These are phyloP conservation scores for Blastobotrys peoriensis DNA, from an alignment of 805 yeast genomes.

Conservation along the genomic window DNA sequence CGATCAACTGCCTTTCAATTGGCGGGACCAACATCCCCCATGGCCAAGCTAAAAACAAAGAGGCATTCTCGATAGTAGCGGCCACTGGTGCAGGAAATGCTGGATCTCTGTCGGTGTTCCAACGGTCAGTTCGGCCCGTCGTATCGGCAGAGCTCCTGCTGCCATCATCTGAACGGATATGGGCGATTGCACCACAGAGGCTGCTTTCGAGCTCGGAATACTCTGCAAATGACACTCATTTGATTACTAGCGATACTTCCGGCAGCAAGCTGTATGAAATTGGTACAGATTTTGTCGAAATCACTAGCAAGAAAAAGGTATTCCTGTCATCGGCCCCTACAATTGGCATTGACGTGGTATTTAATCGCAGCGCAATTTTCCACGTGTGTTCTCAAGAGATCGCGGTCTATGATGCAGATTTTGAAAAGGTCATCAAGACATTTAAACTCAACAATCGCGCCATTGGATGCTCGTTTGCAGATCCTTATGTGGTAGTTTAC, in stretches of 20 bases:
- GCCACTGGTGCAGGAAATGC: constrained; percentile 58
- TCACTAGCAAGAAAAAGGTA: constrained; percentile 43
- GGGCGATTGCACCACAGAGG: constrained; percentile 48
- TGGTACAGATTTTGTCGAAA: constrained; percentile 44
- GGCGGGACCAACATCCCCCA: constrained; percentile 53
- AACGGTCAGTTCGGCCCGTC: constrained; percentile 62
- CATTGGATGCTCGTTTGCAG: constrained; percentile 23
- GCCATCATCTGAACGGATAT: constrained; percentile 64
- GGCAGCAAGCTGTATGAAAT: constrained; percentile 33
- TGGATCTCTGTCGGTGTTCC: constrained; percentile 54
- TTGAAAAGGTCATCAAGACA: constrained; percentile 4
- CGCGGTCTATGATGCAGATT: constrained; percentile 39
- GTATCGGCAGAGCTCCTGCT: constrained; percentile 65
- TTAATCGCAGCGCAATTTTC: constrained; percentile 50
- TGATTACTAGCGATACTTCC: constrained; percentile 65
- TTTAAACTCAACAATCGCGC: constrained; percentile 11
- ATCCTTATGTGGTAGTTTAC: constrained; percentile 19
- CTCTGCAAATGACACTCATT: constrained; percentile 44
- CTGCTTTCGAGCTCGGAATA: constrained; percentile 22
- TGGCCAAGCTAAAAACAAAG: constrained; percentile 54
- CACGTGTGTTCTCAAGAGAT: constrained; percentile 70
- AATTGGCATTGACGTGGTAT: constrained; percentile 57
- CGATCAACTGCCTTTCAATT: constrained; percentile 59
- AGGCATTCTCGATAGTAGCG: constrained; percentile 63
- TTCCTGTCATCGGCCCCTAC: constrained; percentile 62